Evolutionary conservation across 345 rosid genomes (phyloP).

Genomic region (Salix arbutifolia): DNA sequence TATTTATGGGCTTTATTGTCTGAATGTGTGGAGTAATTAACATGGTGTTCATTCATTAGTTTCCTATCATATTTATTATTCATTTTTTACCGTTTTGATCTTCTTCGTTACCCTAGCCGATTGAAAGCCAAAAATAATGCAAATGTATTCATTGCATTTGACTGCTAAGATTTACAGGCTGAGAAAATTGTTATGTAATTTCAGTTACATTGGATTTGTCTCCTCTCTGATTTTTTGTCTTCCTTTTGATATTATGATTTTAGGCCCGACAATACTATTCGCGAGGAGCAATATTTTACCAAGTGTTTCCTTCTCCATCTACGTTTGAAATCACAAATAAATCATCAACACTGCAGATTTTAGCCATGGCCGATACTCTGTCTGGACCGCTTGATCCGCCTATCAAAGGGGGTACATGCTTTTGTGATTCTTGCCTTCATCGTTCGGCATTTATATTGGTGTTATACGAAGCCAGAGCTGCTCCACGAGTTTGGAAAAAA

Average conservation of each 20-base stretch:
- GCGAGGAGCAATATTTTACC: neutral
- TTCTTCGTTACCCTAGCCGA: neutral
- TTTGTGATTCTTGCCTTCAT: neutral
- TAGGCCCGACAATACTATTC: neutral
- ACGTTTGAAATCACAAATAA: neutral
- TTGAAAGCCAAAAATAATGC: neutral
- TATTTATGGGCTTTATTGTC: neutral
- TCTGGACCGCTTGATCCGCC: slow-evolving; percentile 41
- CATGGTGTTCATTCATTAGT: neutral
- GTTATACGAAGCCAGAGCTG: neutral
- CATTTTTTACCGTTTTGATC: neutral
- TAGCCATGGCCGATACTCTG: slow-evolving; percentile 46
- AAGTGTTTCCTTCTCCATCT: slow-evolving; percentile 16
- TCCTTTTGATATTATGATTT: neutral
- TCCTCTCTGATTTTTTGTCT: neutral
- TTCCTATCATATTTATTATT: neutral
- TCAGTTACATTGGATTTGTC: neutral
- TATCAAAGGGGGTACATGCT: slow-evolving; percentile 36
- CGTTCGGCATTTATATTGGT: neutral
- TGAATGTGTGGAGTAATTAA: neutral
- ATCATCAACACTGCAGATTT: slow-evolving; percentile 8
- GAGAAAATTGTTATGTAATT: too few species aligned
- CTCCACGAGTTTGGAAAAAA: neutral
- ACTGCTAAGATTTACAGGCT: neutral
- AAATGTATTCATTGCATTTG: neutral